A percentile compares a stretch with the other conserved stretches of the same genome.
These are phyloP conservation scores for Diaporthe sp. DNA, from an alignment of 2,329 filamentous ascomycete species.

Conservation along the genomic window DNA sequence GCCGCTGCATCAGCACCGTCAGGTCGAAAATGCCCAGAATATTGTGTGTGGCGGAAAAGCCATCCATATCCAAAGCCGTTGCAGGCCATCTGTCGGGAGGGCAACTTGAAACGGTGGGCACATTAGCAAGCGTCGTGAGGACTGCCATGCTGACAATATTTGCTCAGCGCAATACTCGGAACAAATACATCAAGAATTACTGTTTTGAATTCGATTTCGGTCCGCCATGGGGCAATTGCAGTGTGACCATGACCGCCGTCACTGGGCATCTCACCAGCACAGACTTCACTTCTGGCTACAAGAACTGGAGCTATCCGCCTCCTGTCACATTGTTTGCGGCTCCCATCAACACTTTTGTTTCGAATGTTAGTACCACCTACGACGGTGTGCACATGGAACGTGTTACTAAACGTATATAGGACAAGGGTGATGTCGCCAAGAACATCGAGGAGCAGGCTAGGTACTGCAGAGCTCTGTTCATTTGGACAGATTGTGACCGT, in stretches of 20 bases:
- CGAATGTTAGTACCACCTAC: slow-evolving; percentile 61
- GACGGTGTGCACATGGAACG: background rate
- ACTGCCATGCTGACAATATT: background rate
- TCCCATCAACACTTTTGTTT: slow-evolving; percentile 75
- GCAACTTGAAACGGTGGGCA: slow-evolving; percentile 72
- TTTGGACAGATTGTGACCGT: slow-evolving; percentile 99
- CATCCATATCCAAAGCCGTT: slow-evolving; percentile 95
- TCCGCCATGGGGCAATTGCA: slow-evolving; percentile 80
- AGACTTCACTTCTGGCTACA: slow-evolving; percentile 80
- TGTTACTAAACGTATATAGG: slow-evolving; percentile 55
- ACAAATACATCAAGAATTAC: slow-evolving; percentile 93
- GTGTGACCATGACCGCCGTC: slow-evolving; percentile 94
- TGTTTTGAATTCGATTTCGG: slow-evolving; percentile 91
- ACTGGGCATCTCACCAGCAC: slow-evolving; percentile 85
- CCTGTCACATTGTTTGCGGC: slow-evolving; percentile 86
- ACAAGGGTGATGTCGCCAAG: slow-evolving; percentile 82
- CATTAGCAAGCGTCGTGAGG: background rate
- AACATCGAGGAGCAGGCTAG: slow-evolving; percentile 87
- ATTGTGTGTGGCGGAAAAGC: slow-evolving; percentile 73
- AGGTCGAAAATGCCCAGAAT: slow-evolving; percentile 59
- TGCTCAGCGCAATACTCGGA: slow-evolving; percentile 72
- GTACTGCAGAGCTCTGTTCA: slow-evolving; percentile 80
- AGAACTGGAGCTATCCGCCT: slow-evolving; percentile 83
- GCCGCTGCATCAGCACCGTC: slow-evolving; percentile 24
- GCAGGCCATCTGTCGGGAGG: slow-evolving; percentile 89